These are phyloP conservation scores for Escallonia rubra DNA, from an alignment of 129 eudicot genomes.

Conservation along the genomic window DNA sequence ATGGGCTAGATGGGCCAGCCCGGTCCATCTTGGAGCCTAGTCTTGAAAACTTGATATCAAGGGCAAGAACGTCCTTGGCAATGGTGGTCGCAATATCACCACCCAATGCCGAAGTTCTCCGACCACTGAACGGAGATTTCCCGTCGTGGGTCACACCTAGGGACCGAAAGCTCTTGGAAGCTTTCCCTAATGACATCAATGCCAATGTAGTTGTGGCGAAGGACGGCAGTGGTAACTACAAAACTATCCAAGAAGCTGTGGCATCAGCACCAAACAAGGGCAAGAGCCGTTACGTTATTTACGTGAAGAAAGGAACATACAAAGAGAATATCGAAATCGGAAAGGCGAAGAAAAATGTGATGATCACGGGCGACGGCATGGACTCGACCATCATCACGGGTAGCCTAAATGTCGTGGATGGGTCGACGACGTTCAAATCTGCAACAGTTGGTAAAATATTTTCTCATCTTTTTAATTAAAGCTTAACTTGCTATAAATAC, in stretches of 20 bases:
- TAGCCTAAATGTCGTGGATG: slow-evolving; percentile 26
- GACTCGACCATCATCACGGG: slow-evolving; percentile 47
- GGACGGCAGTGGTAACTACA: slow-evolving; percentile 47
- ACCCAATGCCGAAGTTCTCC: slow-evolving; percentile 12
- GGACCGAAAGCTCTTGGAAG: slow-evolving; percentile 38
- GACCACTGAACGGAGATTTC: slow-evolving; percentile 10
- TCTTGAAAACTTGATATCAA: slow-evolving; percentile 20
- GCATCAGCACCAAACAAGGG: slow-evolving; percentile 41
- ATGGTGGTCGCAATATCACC: slow-evolving; percentile 20
- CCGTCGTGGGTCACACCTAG: slow-evolving; percentile 38
- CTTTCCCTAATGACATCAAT: slow-evolving; percentile 1
- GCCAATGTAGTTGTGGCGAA: slow-evolving; percentile 38
- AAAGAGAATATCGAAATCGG: slow-evolving; percentile 40
- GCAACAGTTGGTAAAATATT: slow-evolving; percentile 47
- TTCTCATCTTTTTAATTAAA: neutral
- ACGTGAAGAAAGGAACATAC: slow-evolving; percentile 42
- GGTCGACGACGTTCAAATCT: slow-evolving; percentile 36
- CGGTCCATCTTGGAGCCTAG: neutral
- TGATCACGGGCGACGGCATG: slow-evolving; percentile 56
- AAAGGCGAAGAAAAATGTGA: slow-evolving; percentile 34
- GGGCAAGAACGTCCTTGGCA: slow-evolving; percentile 28
- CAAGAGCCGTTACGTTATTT: slow-evolving; percentile 31
- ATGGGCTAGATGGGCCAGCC: slow-evolving; percentile 20
- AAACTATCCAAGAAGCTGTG: slow-evolving; percentile 44
- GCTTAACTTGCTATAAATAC: too few species aligned